Evolutionary conservation across 495 filamentous ascomycete genomes (phyloP).

Genomic region (Penicillium parvum): DNA sequence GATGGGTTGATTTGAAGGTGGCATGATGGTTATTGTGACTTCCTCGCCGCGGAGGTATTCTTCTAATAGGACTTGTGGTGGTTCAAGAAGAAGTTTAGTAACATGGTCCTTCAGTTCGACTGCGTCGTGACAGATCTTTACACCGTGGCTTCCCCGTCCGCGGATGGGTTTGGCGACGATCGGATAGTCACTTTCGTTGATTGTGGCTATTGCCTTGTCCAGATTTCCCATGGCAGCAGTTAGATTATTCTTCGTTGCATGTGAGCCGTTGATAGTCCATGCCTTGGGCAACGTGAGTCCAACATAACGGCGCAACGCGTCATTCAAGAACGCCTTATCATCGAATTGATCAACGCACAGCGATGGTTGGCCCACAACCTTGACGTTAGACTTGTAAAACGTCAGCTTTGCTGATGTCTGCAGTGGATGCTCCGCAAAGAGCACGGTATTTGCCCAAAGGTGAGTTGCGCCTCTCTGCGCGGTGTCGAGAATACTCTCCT

Average conservation of each 20-base stretch:
- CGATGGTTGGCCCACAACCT: slow-evolving; percentile 30
- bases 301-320: slow-evolving; percentile 14
- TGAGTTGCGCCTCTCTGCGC: slow-evolving; percentile 28
- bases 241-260: neutral
- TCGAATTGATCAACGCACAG: slow-evolving; percentile 31
- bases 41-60: slow-evolving; percentile 37
- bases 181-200: slow-evolving; percentile 15
- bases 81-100: slow-evolving; percentile 19
- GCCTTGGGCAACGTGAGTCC: slow-evolving; percentile 17
- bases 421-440: slow-evolving; percentile 31
- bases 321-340: slow-evolving; percentile 34
- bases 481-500: slow-evolving; percentile 26
- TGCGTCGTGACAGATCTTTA: slow-evolving; percentile 26
- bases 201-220: slow-evolving; percentile 1
- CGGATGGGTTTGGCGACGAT: slow-evolving; percentile 30
- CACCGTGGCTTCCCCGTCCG: slow-evolving; percentile 24
- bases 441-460: slow-evolving; percentile 34
- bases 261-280: slow-evolving; percentile 15
- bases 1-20: slow-evolving; percentile 14
- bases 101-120: slow-evolving; percentile 22
- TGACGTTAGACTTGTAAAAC: slow-evolving; percentile 12
- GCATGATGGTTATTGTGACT: slow-evolving; percentile 36
- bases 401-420: slow-evolving; percentile 20
- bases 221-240: neutral
- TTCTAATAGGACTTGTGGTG: slow-evolving; percentile 25